A percentile compares a stretch with the other conserved stretches of the same genome.
Conservation (phyloP, 345 rosid genomes). For the Brassica cretica region DNA sequence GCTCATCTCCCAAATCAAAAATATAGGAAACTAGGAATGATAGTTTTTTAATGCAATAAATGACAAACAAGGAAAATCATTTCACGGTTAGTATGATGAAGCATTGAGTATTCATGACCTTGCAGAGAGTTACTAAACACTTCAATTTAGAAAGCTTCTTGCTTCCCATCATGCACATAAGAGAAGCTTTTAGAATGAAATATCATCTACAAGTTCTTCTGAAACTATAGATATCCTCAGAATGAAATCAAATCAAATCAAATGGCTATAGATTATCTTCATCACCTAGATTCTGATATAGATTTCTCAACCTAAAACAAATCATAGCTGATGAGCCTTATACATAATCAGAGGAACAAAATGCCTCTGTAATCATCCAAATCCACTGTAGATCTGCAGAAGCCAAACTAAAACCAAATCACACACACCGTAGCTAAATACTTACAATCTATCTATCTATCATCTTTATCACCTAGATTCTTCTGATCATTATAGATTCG, state of each 20-base stretch:
- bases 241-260: background rate
- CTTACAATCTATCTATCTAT: too few relatives aligned
- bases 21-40: background rate
- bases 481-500: background rate
- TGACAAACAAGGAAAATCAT: too few relatives aligned
- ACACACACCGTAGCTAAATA: background rate
- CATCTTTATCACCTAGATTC: background rate
- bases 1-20: constrained; percentile 5
- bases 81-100: too few relatives aligned
- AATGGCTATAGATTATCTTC: background rate
- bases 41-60: constrained; percentile 1
- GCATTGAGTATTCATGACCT: too few relatives aligned
- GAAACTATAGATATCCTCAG: background rate
- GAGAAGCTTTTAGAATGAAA: background rate
- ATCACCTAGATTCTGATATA: too few relatives aligned
- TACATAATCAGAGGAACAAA: background rate
- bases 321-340: too few relatives aligned
- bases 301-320: too few relatives aligned
- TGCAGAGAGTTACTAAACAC: background rate
- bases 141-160: background rate
- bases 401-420: background rate
- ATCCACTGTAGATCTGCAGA: background rate
- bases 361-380: background rate
- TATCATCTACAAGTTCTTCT: background rate
- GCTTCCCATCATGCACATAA: background rate